Base-by-base conservation (phyloP, 805 yeast genomes). In the Zygoascus biomembranicola region DNA sequence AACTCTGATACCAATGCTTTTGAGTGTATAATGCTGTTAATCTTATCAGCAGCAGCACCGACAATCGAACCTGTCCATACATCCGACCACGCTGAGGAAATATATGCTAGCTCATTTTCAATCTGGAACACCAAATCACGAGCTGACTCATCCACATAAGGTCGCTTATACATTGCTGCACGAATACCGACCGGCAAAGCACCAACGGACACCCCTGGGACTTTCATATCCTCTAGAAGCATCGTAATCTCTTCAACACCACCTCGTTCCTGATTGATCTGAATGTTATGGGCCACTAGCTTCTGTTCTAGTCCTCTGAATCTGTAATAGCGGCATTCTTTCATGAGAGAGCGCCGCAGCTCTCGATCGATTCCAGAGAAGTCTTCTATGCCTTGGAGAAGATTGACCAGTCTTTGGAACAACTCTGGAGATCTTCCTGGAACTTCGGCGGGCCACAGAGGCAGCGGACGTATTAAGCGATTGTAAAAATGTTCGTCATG, bases 251-350 rank as follows among this genome's bases (percentile, higher is more conserved):
- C 94, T 58, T 81, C 81, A 1, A 19, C n/a, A 5, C 42, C 57
- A 1, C 64, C 60, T 0, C 73, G 63, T 57, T 79, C 73, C 0
- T 87, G 85, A 59, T 86, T 84, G 47, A 66, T 65, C 1, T 69
- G 55, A 11, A 85, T 73, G 28, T 66, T 66, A 60, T 77, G 79
- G 49, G 77, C 76, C n/a, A 85, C 67, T 23, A 90, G 64, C 55
- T 75, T 69, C 69, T 89, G 95, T 64, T 86, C 95, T 41, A 90
- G 71, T 39, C 82, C 89, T 47, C 79, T 70, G 60, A 90, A 84
- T 47, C 92, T 73, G 66, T 87, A 90, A 68, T 85, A 90, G 46
- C 78, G 74, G 58, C 95, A 86, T 63, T 90, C 97, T 51, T 73
- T 73, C 8, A 84, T 66, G 54, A 90, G 70, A 14, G 78, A 66